Evolutionary conservation across 2,329 filamentous ascomycete species (phyloP), one percentile per base, ranked within the genome.

Genomic region (Aspergillus eucalypticola): DNA sequence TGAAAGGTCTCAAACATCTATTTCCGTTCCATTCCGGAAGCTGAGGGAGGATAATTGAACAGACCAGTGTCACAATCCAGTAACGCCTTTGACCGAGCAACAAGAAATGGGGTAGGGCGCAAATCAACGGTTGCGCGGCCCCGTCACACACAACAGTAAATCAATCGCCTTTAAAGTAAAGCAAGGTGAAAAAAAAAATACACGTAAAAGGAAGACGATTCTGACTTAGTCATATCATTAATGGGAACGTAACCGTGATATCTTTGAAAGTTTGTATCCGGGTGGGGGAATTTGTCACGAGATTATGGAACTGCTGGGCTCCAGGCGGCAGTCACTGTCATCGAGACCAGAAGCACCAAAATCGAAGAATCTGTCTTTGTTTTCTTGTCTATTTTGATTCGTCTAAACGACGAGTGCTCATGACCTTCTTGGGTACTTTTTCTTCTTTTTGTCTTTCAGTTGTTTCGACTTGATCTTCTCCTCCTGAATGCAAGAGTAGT

Each of bases 401-500:
- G 5, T 53, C 50, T 50, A 50, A 6, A 21, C 29, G 39, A 35
- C 38, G 49, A n/a, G 25, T 42, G 21, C n/a, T 50, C 42, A 62
- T 7, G 58, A 58, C 10, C 66, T 64, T 29, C 65, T 66, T 8
- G 56, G 56, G 3, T 62, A 61, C n/a, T 61, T 68, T 44, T 66
- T 71, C 52, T 67, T 68, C 27, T 65, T 69, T 15, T 66, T 61
- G 23, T 69, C 56, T 19, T 65, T 66, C 29, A 66, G 65, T 17
- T 65, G 61, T 1, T 61, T 64, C 2, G 64, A 66, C 21, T 69
- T 69, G 15, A 70, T 51, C 21, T 63, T 65, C 52, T 68, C 62
- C 19, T 64, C 63, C 38, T 66, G 68, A 29, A 71, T 60, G 39
- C 56, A 55, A 23, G 66, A 60, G 55, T 73, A 75, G 44, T 74